Evolutionary conservation across 148 eudicot genomes (phyloP).

Genomic region (Vaccinium corymbosum): DNA sequence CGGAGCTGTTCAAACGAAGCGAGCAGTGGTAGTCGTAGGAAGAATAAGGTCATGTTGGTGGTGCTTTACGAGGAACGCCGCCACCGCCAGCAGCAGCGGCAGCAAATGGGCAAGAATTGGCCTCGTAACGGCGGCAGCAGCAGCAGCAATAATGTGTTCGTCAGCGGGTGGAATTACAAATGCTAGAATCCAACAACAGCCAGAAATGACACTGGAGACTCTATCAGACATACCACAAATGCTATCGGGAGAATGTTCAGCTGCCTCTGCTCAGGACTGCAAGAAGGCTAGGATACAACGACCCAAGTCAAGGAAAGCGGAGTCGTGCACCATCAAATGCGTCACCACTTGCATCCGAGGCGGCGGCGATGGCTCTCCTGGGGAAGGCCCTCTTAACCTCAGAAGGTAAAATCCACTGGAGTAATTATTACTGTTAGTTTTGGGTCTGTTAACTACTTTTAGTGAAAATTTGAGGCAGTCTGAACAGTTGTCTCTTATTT

Average conservation of each 20-base stretch:
- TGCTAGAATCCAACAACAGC: neutral
- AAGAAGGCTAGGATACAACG: conserved; percentile 59
- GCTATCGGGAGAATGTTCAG: conserved; percentile 37
- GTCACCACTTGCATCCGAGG: conserved; percentile 77
- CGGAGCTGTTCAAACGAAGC: neutral
- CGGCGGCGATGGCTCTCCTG: conserved; percentile 79
- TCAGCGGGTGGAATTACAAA: neutral
- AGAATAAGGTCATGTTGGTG: neutral
- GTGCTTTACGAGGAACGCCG: neutral
- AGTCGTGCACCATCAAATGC: conserved; percentile 72
- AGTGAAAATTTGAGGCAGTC: neutral
- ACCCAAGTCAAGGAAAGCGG: conserved; percentile 87
- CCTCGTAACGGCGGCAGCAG: conserved; percentile 6
- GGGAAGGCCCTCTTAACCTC: conserved; percentile 83
- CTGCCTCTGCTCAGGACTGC: conserved; percentile 35
- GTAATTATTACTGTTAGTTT: neutral
- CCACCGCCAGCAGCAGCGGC: neutral
- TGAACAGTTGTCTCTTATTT: neutral
- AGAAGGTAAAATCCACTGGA: conserved; percentile 32
- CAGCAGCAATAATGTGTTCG: conserved; percentile 8
- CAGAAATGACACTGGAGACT: conserved; percentile 33
- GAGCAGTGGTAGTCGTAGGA: neutral
- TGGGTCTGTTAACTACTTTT: neutral
- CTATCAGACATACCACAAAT: conserved; percentile 62
- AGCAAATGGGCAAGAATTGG: conserved; percentile 1